phyloP scores from a whole-genome alignment of 306 rosid species.

The Cotoneaster glaucophyllus region DNA sequence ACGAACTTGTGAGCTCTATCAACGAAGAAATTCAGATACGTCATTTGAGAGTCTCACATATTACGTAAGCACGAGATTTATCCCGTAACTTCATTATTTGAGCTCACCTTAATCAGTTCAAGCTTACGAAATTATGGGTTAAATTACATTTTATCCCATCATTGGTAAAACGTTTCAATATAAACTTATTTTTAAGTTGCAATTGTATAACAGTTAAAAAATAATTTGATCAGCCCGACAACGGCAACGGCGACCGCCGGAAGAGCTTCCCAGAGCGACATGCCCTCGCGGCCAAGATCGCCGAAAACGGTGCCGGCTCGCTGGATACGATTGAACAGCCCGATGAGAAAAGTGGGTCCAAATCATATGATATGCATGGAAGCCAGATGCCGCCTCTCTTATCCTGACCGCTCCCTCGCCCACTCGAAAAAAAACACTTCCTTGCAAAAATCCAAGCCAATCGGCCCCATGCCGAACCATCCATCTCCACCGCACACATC shows the following conservation, averaged over 20 bases:
- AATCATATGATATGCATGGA: background rate
- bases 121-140: background rate
- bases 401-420: background rate
- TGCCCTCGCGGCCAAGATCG: slow-evolving; percentile 92
- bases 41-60: too few species aligned
- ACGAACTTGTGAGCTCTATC: too few species aligned
- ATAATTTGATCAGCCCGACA: too few species aligned
- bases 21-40: too few species aligned
- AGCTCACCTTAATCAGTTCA: background rate
- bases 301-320: slow-evolving; percentile 92
- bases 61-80: too few species aligned
- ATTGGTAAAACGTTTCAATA: too few species aligned
- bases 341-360: background rate
- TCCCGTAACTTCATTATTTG: too few species aligned
- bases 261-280: slow-evolving; percentile 99
- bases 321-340: slow-evolving; percentile 69
- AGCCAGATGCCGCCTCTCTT: background rate
- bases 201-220: too few species aligned
- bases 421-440: background rate
- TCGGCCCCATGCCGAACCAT: background rate
- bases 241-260: slow-evolving; percentile 95
- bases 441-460: background rate
- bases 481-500: background rate
- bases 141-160: too few species aligned
- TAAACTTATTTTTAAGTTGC: too few species aligned